A percentile compares a stretch with the other conserved stretches of the same genome.
Conservation (phyloP, 1,139 yeast genomes). For the Wickerhamiella infanticola region DNA sequence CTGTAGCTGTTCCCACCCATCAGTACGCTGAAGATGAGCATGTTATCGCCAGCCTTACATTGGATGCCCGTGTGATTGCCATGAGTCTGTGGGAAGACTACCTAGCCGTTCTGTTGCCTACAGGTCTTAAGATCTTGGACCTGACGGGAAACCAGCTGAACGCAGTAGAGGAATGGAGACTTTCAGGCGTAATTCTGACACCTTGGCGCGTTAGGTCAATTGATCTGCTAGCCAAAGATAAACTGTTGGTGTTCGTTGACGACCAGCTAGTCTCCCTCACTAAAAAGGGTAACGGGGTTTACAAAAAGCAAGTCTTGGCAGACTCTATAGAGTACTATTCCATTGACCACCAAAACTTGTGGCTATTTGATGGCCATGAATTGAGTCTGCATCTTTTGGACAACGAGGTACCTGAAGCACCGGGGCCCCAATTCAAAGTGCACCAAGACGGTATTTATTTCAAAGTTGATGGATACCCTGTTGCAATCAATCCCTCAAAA, state of each 20-base stretch:
- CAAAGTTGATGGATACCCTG: conserved; percentile 26
- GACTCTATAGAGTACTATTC: conserved; percentile 14
- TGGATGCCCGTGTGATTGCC: conserved; percentile 7
- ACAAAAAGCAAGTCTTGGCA: conserved; percentile 11
- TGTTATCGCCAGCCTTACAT: conserved; percentile 7
- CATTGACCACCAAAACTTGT: conserved; percentile 16
- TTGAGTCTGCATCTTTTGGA: conserved; percentile 20
- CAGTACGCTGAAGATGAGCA: conserved; percentile 13
- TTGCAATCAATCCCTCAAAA: conserved; percentile 25
- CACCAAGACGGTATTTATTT: not conserved
- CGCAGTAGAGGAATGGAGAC: conserved; percentile 9
- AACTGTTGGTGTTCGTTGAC: conserved; percentile 11
- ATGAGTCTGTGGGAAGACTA: conserved; percentile 8
- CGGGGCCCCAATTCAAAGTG: not conserved
- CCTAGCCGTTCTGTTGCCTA: conserved; percentile 11
- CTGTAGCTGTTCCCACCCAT: not conserved
- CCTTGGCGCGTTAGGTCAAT: conserved; percentile 11
- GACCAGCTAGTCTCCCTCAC: conserved; percentile 16
- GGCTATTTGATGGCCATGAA: conserved; percentile 31
- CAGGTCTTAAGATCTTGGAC: conserved; percentile 9
- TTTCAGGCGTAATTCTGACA: conserved; percentile 10
- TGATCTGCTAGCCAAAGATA: conserved; percentile 8
- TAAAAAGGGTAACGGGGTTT: conserved; percentile 13
- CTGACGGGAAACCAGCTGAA: conserved; percentile 9
- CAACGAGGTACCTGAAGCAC: conserved; percentile 8